phyloP scores from a whole-genome alignment of 2,329 filamentous ascomycete species.

The Neonectria sp. region DNA sequence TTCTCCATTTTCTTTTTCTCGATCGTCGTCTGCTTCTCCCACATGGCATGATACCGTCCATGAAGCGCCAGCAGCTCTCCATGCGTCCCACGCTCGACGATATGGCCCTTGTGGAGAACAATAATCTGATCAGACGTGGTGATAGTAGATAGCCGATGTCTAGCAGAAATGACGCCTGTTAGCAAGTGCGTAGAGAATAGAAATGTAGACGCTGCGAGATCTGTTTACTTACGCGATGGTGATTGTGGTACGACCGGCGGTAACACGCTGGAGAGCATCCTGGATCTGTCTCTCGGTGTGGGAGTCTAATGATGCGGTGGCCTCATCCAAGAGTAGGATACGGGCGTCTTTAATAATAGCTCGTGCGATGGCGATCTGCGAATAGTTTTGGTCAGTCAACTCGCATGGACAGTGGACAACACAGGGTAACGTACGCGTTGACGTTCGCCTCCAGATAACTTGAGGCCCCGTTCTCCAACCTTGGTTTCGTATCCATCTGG shows the following conservation, averaged over 20 bases:
- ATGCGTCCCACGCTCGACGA: conserved; percentile 67
- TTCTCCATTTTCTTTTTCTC: conserved; percentile 55
- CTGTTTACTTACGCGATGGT: conserved; percentile 62
- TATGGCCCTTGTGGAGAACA: conserved; percentile 66
- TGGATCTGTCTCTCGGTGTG: conserved; percentile 73
- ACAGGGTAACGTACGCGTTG: conserved; percentile 61
- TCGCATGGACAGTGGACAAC: not conserved
- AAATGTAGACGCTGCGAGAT: not conserved
- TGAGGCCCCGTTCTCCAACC: conserved; percentile 68
- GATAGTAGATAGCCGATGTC: conserved; percentile 72
- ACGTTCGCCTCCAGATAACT: conserved; percentile 72
- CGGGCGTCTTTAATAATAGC: conserved; percentile 79
- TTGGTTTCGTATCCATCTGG: conserved; percentile 68
- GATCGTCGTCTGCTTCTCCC: conserved; percentile 65
- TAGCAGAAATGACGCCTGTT: conserved; percentile 36
- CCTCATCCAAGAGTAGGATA: conserved; percentile 80
- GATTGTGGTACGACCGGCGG: conserved; percentile 65
- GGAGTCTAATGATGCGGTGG: conserved; percentile 78
- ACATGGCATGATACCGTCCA: conserved; percentile 67
- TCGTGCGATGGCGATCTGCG: conserved; percentile 69
- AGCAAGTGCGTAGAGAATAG: not conserved
- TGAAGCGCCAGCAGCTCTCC: conserved; percentile 59
- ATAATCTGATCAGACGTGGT: conserved; percentile 69
- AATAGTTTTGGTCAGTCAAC: conserved; percentile 20
- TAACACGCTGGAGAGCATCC: conserved; percentile 64